Evolutionary conservation across 2,329 filamentous ascomycete genomes (phyloP).

Genomic region (Torrubiellomyces zombiae): DNA sequence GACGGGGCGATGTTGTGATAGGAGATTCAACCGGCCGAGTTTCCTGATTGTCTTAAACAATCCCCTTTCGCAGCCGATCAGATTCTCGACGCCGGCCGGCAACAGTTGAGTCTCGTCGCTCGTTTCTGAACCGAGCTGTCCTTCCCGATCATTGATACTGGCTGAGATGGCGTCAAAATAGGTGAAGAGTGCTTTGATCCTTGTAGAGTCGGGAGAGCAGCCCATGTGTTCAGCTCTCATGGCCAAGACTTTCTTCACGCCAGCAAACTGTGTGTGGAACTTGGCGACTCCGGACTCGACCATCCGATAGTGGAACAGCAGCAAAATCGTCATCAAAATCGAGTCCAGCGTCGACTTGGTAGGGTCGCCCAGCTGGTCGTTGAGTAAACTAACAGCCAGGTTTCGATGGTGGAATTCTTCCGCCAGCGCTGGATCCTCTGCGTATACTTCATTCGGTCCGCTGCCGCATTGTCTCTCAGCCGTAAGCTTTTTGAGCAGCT

Average conservation of each 20-base stretch:
- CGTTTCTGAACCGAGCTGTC: conserved; percentile 56
- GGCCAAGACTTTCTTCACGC: conserved; percentile 76
- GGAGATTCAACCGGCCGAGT: conserved; percentile 67
- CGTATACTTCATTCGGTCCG: conserved; percentile 26
- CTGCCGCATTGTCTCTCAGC: conserved; percentile 29
- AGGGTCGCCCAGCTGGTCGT: conserved; percentile 66
- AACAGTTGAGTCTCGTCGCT: conserved; percentile 37
- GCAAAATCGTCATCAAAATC: conserved; percentile 69
- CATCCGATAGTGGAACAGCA: conserved; percentile 84
- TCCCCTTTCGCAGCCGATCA: conserved; percentile 72
- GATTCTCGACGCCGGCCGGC: conserved; percentile 56
- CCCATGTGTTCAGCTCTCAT: conserved; percentile 39
- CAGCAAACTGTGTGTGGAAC: conserved; percentile 84
- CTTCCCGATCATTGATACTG: conserved; percentile 80
- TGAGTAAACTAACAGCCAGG: conserved; percentile 65
- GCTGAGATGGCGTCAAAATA: conserved; percentile 91
- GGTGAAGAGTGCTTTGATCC: conserved; percentile 87
- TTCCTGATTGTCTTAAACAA: conserved; percentile 77
- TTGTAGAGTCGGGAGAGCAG: conserved; percentile 54
- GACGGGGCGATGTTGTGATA: conserved; percentile 53
- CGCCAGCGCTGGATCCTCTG: conserved; percentile 49
- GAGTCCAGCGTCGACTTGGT: conserved; percentile 66
- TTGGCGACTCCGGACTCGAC: conserved; percentile 86
- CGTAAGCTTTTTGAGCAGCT: conserved; percentile 30
- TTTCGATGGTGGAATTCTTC: conserved; percentile 74